Conservation (phyloP, 495 filamentous ascomycete genomes). For the Paragyromitra xinjiangensis region DNA sequence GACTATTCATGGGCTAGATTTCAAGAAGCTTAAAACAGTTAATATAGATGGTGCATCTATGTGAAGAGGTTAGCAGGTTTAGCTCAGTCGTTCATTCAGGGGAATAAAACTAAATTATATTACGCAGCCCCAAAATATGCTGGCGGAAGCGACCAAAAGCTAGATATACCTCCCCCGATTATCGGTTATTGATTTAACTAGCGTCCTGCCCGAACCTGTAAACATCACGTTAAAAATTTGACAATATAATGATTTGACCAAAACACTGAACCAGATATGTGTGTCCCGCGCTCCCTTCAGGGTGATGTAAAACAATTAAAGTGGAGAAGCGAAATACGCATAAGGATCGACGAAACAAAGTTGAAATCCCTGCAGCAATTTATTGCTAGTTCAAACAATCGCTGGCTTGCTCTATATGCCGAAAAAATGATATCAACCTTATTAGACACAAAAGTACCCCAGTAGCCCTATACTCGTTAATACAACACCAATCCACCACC, state of each 20-base stretch:
- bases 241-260: too few relatives aligned
- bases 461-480: slow-evolving; percentile 69
- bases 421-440: neutral
- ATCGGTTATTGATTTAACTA: too few relatives aligned
- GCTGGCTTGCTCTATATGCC: neutral
- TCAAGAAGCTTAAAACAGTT: neutral
- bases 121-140: too few relatives aligned
- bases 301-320: too few relatives aligned
- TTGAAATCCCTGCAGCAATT: neutral
- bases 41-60: slow-evolving; percentile 12
- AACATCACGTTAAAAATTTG: too few relatives aligned
- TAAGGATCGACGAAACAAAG: neutral
- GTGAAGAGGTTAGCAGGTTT: slow-evolving; percentile 4
- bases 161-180: too few relatives aligned
- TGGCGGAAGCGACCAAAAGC: too few relatives aligned
- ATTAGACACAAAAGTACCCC: slow-evolving; percentile 35
- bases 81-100: neutral
- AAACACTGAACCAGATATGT: too few relatives aligned
- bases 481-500: slow-evolving; percentile 76
- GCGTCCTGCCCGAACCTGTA: too few relatives aligned
- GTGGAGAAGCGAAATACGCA: too few relatives aligned
- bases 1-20: slow-evolving; percentile 6
- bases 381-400: neutral
- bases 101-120: neutral
- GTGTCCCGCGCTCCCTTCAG: too few relatives aligned